phyloP scores from a whole-genome alignment of 2,329 filamentous ascomycete genomes.

The Sporothrix phasma region DNA sequence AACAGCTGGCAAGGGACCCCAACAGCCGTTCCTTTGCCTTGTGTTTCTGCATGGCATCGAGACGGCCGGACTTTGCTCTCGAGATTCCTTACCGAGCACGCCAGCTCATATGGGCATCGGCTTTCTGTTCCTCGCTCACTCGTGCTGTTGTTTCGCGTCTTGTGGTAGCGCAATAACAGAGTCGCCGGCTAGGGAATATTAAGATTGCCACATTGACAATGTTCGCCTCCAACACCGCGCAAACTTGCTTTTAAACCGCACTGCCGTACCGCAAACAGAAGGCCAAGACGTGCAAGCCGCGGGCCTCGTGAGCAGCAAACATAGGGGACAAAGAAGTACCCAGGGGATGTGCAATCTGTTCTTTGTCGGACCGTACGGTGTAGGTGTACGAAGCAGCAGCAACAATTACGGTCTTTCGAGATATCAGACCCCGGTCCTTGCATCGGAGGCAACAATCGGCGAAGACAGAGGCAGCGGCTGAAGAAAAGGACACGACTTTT shows the following conservation, averaged over 20 bases:
- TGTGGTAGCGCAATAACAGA: constrained; percentile 33
- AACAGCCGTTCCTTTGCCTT: not conserved
- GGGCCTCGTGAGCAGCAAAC: not conserved
- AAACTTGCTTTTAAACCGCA: constrained; percentile 24
- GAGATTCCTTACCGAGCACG: too few species aligned
- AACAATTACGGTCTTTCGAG: too few species aligned
- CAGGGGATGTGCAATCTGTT: not conserved
- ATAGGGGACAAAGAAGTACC: not conserved
- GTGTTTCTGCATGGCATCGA: not conserved
- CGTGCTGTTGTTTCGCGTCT: not conserved
- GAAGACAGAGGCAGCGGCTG: too few species aligned
- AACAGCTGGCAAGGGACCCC: not conserved
- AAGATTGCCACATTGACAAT: constrained; percentile 9
- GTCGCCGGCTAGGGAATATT: constrained; percentile 36
- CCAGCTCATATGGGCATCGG: not conserved
- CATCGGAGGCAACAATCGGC: not conserved
- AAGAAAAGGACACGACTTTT: too few species aligned
- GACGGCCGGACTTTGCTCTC: not conserved
- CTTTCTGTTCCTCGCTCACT: not conserved
- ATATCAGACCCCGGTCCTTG: too few species aligned
- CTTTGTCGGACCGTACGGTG: not conserved
- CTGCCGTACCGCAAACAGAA: constrained; percentile 17
- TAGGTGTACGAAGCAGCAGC: constrained; percentile 1
- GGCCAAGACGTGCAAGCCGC: not conserved
- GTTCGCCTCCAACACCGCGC: not conserved